Base-by-base conservation (phyloP, 768 basidiomycete species). In the Rhodosporidiobolus sp. region DNA sequence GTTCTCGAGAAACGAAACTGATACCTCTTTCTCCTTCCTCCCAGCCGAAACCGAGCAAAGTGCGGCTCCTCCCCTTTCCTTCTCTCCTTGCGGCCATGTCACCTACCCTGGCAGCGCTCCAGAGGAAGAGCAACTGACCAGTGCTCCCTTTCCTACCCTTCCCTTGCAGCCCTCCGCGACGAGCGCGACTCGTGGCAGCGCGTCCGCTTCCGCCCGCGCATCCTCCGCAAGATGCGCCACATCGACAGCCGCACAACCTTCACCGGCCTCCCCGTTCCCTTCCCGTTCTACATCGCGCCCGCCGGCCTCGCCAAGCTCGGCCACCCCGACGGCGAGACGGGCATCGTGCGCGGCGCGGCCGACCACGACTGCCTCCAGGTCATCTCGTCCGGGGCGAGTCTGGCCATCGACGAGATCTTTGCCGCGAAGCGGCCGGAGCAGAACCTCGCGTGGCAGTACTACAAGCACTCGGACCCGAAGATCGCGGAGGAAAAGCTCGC, bases 251-350 rank as follows among this genome's bases (percentile, higher is more conserved):
- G 75, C 4, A 81, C 82, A 1, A 78, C 70, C 45, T 87, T 94
- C 57, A 88, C 91, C 22, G 88, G 82, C 22, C 88, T 92, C 86
- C 79, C 85, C 86, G 86, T 94, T 59, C 30, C 85, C 87, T 85
- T 95, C 60, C 94, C 94, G 1, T 83, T 96, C 11, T 93, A 91
- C 78, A 89, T 91, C 60, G 87, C 87, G 60, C 91, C 89, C 45
- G 89, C 92, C 26, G 92, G 91, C 30, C 85, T 90, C 50, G 90
- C 90, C n/a, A 87, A 87, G 69, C 83, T 94, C 0, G 94, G 93
- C 1, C 93, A 97, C 80, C 93, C 93, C 19, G 70, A 79, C 84
- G 93, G 92, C 26, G 93, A 96, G 82, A 82, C 85, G 38, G 94
- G 94, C 80, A 87, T 94, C 69, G 89, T 90, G 2, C 85, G 84